phyloP scores from a whole-genome alignment of 108 stramenopile genomes.

The Cyclostephanos tholiformis region DNA sequence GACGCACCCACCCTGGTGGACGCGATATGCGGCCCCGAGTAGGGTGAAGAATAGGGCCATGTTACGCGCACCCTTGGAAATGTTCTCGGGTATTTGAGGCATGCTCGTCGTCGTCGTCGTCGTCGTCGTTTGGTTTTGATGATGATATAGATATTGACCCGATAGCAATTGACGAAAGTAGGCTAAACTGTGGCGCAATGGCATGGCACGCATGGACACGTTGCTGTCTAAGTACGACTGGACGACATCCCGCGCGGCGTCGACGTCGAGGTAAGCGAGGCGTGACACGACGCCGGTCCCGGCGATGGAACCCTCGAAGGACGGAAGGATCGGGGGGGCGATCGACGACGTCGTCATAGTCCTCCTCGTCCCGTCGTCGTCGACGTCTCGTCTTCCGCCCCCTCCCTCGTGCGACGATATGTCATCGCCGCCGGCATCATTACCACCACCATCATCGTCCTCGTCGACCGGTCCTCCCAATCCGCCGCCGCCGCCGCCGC shows the following conservation, averaged over 20 bases:
- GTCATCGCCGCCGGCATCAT: neutral
- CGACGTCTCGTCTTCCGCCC: neutral
- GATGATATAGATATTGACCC: constrained; percentile 3
- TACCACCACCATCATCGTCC: neutral
- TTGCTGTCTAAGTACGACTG: constrained; percentile 68
- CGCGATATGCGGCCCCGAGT: constrained; percentile 56
- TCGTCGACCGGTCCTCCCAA: neutral
- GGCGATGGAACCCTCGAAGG: constrained; percentile 27
- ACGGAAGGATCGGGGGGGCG: neutral
- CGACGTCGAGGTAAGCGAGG: constrained; percentile 50
- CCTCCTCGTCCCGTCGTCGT: neutral
- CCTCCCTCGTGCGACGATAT: no score
- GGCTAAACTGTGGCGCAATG: constrained; percentile 59
- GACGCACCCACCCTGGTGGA: constrained; percentile 7
- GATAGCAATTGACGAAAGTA: constrained; percentile 61
- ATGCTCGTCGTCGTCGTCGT: neutral
- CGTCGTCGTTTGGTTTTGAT: neutral
- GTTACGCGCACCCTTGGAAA: constrained; percentile 27
- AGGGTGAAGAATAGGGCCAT: constrained; percentile 63
- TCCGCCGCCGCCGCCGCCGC: neutral
- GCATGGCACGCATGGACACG: constrained; percentile 61
- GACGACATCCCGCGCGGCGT: constrained; percentile 52
- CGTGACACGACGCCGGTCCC: constrained; percentile 61
- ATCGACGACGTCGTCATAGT: constrained; percentile 3
- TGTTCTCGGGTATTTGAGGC: constrained; percentile 11